Evolutionary conservation across 768 basidiomycete species (phyloP).

Genomic region (Mycena floridula): DNA sequence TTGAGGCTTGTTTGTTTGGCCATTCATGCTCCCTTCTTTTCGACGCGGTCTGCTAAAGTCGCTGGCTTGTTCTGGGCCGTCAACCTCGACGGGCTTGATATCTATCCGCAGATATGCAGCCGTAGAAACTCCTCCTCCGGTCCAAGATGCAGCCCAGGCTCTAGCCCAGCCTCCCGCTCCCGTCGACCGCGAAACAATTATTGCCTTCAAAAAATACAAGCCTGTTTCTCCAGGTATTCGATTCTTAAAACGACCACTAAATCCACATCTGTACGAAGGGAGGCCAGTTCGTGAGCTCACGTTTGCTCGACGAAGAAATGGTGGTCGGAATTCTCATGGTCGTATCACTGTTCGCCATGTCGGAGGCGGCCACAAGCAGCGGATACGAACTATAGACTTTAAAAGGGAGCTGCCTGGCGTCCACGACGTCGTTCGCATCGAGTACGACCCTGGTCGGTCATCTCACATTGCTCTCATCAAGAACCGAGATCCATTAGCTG

Average conservation of each 20-base stretch:
- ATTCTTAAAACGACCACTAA: slow-evolving; percentile 78
- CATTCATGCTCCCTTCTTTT: too few relatives aligned
- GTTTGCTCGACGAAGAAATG: slow-evolving; percentile 71
- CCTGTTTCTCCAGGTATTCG: slow-evolving; percentile 83
- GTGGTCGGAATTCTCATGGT: slow-evolving; percentile 81
- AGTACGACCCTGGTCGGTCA: slow-evolving; percentile 92
- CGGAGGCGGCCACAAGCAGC: slow-evolving; percentile 87
- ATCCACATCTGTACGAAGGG: slow-evolving; percentile 79
- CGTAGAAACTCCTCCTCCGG: too few relatives aligned
- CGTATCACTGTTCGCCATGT: slow-evolving; percentile 82
- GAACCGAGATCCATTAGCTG: slow-evolving; percentile 47
- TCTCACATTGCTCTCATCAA: slow-evolving; percentile 90
- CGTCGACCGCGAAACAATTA: too few relatives aligned
- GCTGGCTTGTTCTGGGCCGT: too few relatives aligned
- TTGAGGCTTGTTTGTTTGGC: too few relatives aligned
- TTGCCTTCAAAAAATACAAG: slow-evolving; percentile 89
- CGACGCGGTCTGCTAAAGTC: too few relatives aligned
- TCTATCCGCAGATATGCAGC: too few relatives aligned
- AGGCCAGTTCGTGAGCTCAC: slow-evolving; percentile 83
- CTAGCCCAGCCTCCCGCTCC: too few relatives aligned
- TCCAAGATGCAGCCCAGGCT: too few relatives aligned
- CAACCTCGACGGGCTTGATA: too few relatives aligned
- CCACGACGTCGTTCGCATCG: slow-evolving; percentile 89
- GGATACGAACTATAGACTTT: slow-evolving; percentile 87
- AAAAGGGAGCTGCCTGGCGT: slow-evolving; percentile 68